phyloP scores from a whole-genome alignment of 306 rosid species.

The Cucurbita argyrosperma region DNA sequence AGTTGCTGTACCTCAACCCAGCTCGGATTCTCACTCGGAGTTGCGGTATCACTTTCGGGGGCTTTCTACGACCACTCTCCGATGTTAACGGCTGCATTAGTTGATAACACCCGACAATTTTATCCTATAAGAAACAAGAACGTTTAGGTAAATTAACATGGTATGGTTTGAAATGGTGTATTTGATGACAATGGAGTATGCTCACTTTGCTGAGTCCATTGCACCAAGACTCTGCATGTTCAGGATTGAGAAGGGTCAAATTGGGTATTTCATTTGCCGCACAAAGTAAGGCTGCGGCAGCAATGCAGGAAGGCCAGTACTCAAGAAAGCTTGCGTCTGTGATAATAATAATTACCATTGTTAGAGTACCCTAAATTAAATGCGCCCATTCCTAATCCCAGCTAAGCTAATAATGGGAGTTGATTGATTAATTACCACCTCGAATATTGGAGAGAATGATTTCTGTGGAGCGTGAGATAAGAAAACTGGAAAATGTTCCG shows the following conservation, averaged over 20 bases:
- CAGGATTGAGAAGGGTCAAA: slow-evolving; percentile 56
- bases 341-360: slow-evolving; percentile 1
- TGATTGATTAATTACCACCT: slow-evolving; percentile 34
- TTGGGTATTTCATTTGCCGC: slow-evolving; percentile 80
- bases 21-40: slow-evolving; percentile 45
- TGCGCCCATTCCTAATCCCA: background rate
- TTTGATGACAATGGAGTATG: too few species aligned
- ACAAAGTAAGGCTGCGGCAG: slow-evolving; percentile 76
- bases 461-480: slow-evolving; percentile 61
- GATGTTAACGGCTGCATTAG: slow-evolving; percentile 48
- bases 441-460: slow-evolving; percentile 62
- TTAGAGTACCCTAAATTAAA: background rate
- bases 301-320: slow-evolving; percentile 93
- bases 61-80: slow-evolving; percentile 23
- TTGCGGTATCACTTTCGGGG: slow-evolving; percentile 46
- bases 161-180: too few species aligned
- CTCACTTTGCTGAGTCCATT: slow-evolving; percentile 75
- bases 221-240: slow-evolving; percentile 91
- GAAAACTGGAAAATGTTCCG: slow-evolving; percentile 42
- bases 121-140: slow-evolving; percentile 31
- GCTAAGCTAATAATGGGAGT: background rate
- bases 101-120: slow-evolving; percentile 58
- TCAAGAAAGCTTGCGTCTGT: slow-evolving; percentile 77
- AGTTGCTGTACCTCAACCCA: slow-evolving; percentile 35
- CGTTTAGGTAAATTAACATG: too few species aligned